These are phyloP conservation scores for Solanum aculeatissimum DNA, from an alignment of 305 asterid species.

Conservation along the genomic window DNA sequence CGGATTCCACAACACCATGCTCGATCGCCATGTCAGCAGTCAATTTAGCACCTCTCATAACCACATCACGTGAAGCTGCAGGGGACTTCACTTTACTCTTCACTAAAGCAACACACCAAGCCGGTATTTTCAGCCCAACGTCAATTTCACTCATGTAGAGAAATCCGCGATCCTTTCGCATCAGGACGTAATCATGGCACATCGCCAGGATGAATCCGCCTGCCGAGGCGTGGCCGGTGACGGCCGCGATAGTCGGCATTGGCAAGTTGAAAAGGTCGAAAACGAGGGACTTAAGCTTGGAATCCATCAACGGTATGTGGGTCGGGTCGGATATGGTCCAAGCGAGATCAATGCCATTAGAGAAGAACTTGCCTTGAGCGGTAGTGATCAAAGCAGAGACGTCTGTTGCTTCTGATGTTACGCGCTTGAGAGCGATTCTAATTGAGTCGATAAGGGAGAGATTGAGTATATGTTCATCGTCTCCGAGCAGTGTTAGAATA, in stretches of 20 bases:
- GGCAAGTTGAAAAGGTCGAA: conserved; percentile 45
- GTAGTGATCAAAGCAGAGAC: conserved; percentile 52
- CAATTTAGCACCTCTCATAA: conserved; percentile 12
- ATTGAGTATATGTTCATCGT: conserved; percentile 46
- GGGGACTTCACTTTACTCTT: not conserved
- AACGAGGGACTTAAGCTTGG: conserved; percentile 28
- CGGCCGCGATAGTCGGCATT: conserved; percentile 80
- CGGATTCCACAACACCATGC: conserved; percentile 29
- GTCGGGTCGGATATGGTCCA: conserved; percentile 29
- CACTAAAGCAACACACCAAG: conserved; percentile 30
- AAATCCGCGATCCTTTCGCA: conserved; percentile 46
- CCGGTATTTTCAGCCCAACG: conserved; percentile 24
- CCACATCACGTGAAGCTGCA: not conserved
- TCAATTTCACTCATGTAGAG: conserved; percentile 62
- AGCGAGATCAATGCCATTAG: conserved; percentile 53
- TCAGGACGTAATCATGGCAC: conserved; percentile 45
- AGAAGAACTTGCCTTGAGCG: conserved; percentile 60
- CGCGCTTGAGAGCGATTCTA: conserved; percentile 17
- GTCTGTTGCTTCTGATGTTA: conserved; percentile 14
- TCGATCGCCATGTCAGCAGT: conserved; percentile 21
- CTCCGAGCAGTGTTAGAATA: conserved; percentile 51
- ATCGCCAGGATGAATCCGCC: conserved; percentile 40
- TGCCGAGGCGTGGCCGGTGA: conserved; percentile 56
- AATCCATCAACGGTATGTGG: conserved; percentile 12
- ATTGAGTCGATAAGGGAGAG: conserved; percentile 44